phyloP scores from a whole-genome alignment of 768 basidiomycete species.

The Royoungia palumana region DNA sequence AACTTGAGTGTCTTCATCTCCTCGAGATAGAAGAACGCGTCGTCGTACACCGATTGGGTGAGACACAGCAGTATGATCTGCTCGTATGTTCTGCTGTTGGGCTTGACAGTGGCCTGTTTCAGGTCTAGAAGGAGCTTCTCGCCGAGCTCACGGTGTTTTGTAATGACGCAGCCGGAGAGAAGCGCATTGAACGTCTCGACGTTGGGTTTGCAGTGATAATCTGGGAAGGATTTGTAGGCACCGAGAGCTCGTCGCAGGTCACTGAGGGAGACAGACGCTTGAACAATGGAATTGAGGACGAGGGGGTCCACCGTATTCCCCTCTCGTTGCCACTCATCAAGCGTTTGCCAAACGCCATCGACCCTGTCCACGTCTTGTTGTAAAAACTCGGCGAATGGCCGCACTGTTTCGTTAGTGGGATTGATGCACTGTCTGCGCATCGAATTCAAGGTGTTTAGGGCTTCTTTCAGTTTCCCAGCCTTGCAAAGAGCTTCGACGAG shows the following conservation, averaged over 20 bases:
- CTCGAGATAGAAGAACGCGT: slow-evolving; percentile 86
- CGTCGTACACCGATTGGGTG: slow-evolving; percentile 71
- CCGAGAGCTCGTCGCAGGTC: slow-evolving; percentile 78
- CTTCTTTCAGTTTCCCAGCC: slow-evolving; percentile 55
- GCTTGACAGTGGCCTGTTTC: slow-evolving; percentile 51
- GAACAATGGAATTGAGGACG: slow-evolving; percentile 64
- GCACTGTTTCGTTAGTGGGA: slow-evolving; percentile 50
- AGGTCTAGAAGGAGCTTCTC: slow-evolving; percentile 66
- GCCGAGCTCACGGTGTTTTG: slow-evolving; percentile 62
- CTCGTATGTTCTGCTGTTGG: slow-evolving; percentile 61
- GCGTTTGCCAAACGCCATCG: slow-evolving; percentile 60
- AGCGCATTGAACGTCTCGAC: slow-evolving; percentile 68
- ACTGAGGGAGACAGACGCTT: slow-evolving; percentile 54
- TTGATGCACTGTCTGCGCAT: slow-evolving; percentile 55
- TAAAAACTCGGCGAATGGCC: slow-evolving; percentile 51
- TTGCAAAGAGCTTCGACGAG: slow-evolving; percentile 71
- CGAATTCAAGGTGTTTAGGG: slow-evolving; percentile 52
- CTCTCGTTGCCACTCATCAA: slow-evolving; percentile 58
- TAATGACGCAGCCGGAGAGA: slow-evolving; percentile 58
- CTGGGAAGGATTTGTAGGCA: slow-evolving; percentile 61
- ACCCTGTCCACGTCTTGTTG: slow-evolving; percentile 47
- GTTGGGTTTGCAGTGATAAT: slow-evolving; percentile 55
- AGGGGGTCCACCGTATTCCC: slow-evolving; percentile 51
- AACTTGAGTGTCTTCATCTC: slow-evolving; percentile 72
- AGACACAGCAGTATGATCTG: slow-evolving; percentile 68